phyloP scores from a whole-genome alignment of 768 basidiomycete genomes.

The Xerocomellus dryophilus region DNA sequence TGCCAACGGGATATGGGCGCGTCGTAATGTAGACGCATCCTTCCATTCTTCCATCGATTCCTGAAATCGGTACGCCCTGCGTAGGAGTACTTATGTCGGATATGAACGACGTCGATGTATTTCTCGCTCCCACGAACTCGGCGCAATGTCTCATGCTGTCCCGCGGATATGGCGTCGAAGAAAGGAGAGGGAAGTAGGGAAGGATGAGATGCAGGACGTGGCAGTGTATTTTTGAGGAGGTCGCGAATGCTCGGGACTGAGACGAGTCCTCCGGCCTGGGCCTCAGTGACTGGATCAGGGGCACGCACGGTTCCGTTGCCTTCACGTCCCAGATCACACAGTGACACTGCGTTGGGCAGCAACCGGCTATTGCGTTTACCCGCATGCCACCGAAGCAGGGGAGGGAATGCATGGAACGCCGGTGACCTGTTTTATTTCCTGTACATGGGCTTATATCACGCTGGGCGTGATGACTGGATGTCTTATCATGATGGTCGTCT shows the following conservation, averaged over 20 bases:
- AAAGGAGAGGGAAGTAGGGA: neutral
- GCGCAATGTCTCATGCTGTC: neutral
- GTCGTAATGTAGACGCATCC: no score
- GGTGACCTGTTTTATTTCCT: neutral
- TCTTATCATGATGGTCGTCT: slow-evolving; percentile 1
- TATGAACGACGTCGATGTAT: neutral
- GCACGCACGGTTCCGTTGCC: neutral
- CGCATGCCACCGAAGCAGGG: slow-evolving; percentile 4
- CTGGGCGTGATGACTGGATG: neutral
- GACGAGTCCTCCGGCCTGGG: neutral
- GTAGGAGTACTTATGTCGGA: neutral
- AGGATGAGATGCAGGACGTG: no score
- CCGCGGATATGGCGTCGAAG: neutral
- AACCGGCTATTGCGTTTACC: neutral
- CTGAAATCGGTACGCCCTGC: no score
- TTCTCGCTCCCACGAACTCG: neutral
- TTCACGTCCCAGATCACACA: neutral
- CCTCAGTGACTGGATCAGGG: neutral
- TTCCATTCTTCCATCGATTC: neutral
- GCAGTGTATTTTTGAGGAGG: no score
- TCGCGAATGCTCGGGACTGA: neutral
- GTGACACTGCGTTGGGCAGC: neutral
- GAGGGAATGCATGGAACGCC: neutral
- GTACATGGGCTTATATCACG: neutral
- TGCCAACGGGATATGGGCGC: neutral